Base-by-base conservation (phyloP, 768 basidiomycete species). In the Boletellus sp. region DNA sequence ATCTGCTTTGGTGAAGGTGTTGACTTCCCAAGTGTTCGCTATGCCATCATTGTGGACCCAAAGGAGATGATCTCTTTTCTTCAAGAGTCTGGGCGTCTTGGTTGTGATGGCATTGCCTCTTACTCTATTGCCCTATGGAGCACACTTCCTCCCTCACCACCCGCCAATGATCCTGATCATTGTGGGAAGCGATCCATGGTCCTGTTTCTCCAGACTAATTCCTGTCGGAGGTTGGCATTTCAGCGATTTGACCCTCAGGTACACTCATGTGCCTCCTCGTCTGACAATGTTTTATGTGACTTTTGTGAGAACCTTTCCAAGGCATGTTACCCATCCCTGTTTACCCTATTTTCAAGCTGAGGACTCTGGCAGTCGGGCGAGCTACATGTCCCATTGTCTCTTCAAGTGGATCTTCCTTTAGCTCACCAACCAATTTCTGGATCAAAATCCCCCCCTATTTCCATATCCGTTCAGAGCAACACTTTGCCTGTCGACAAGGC, bases 21-120 rank as follows among this genome's bases (percentile, higher is more conserved):
- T 0, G 45, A 54, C n/a, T 54, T 54, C 10, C 31, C 45, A 0
- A 39, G 50, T 13, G 17, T 36, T n/a, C 4, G 36, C 2, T 35
- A 51, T 24, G 43, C 24, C 4, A 40, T 48, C 2, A 40, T 53
- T 1, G 43, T 53, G 0, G 47, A 48, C 1, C 47, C 47, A 1
- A 45, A 3, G 16, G 46, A 53, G 3, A 55, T 57, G 49, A 31
- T 57, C 0, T 48, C 20, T 0, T 51, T 58, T 36, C 55, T 58
- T 6, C 57, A 57, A 36, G 57, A 58, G 7, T 57, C 48, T 5
- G 49, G 57, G 0, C 46, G 16, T 4, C 52, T 58, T 6, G 57
- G 57, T 0, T 26, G 42, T 17, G 55, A 58, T 15, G 42, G 56
- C 0, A 1, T 22, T 4, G 15, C 6, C 1, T 58, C 45, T 0